Percentiles rank a stretch among this genome's conserved stretches.
These are phyloP conservation scores for Trichoderma harzianum DNA, from an alignment of 2,329 filamentous ascomycete species.

Conservation along the genomic window DNA sequence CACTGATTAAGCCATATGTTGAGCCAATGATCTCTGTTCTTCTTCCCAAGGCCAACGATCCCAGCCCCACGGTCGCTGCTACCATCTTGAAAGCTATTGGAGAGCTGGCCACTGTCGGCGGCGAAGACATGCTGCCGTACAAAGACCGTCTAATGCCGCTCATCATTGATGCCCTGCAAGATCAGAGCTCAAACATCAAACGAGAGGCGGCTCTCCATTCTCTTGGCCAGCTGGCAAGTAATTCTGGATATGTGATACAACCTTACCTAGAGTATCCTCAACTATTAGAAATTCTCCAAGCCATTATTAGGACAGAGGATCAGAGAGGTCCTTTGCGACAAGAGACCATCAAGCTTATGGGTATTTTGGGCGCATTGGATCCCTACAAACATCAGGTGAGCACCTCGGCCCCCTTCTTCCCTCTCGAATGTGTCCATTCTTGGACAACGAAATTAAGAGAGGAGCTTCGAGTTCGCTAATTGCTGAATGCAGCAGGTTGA, in stretches of 20 bases:
- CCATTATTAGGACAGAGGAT: slow-evolving; percentile 86
- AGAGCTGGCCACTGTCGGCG: slow-evolving; percentile 88
- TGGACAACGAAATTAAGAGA: background rate
- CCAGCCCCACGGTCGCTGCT: slow-evolving; percentile 82
- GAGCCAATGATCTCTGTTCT: slow-evolving; percentile 93
- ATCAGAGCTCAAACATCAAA: slow-evolving; percentile 86
- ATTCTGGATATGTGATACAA: slow-evolving; percentile 95
- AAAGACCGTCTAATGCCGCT: slow-evolving; percentile 91
- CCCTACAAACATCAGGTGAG: slow-evolving; percentile 85
- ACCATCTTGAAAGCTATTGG: slow-evolving; percentile 95
- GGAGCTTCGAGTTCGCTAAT: slow-evolving; percentile 11
- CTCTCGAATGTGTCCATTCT: background rate
- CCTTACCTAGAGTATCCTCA: slow-evolving; percentile 95
- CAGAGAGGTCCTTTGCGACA: slow-evolving; percentile 81
- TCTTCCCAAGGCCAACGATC: slow-evolving; percentile 85
- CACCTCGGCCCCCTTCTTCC: background rate
- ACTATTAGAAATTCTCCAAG: slow-evolving; percentile 85
- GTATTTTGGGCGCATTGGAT: slow-evolving; percentile 89
- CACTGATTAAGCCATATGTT: slow-evolving; percentile 92
- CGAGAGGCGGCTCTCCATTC: slow-evolving; percentile 88
- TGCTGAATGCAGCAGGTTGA: slow-evolving; percentile 62
- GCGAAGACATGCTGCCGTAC: slow-evolving; percentile 89
- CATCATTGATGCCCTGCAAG: slow-evolving; percentile 89
- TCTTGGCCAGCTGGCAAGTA: slow-evolving; percentile 87
- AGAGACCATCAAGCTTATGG: slow-evolving; percentile 95